Percentiles rank a stretch among this genome's conserved stretches.
Conservation (phyloP, 2,329 filamentous ascomycete species). For the Microcyclosporella mali region DNA sequence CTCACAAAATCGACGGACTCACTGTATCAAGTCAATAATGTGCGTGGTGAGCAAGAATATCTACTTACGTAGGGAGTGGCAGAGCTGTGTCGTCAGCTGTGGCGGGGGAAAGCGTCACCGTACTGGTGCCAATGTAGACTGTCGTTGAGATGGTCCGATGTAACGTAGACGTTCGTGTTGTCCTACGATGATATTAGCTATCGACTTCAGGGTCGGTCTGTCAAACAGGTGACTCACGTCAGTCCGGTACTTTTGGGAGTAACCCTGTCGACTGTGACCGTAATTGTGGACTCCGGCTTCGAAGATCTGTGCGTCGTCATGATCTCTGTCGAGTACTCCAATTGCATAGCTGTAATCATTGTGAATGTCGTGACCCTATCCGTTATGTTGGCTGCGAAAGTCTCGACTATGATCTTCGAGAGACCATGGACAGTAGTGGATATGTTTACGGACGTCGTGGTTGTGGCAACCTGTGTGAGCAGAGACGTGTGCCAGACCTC, state of each 20-base stretch:
- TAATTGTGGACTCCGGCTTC: constrained; percentile 26
- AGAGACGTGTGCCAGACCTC: constrained; percentile 39
- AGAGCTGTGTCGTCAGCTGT: constrained; percentile 6
- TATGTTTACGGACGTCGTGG: constrained; percentile 33
- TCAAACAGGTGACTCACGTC: too few relatives aligned
- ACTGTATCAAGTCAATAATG: background rate
- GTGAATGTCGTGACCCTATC: constrained; percentile 35
- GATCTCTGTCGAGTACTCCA: constrained; percentile 35
- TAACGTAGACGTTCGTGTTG: constrained; percentile 16
- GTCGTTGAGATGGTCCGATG: constrained; percentile 19
- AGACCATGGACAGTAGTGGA: constrained; percentile 35
- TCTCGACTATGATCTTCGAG: constrained; percentile 35
- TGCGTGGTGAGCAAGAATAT: background rate
- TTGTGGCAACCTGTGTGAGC: constrained; percentile 34
- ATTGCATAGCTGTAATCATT: constrained; percentile 34
- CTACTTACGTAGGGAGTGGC: constrained; percentile 9
- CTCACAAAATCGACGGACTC: constrained; percentile 10
- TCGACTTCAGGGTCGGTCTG: too few relatives aligned
- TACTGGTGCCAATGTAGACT: constrained; percentile 17
- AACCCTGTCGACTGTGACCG: constrained; percentile 24
- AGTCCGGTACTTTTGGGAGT: too few relatives aligned
- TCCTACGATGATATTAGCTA: constrained; percentile 3
- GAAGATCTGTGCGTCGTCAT: constrained; percentile 22
- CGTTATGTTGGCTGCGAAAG: constrained; percentile 34
- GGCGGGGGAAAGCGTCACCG: constrained; percentile 16